phyloP scores from a whole-genome alignment of 169 alveolate genomes.

The Theileria annulata region DNA sequence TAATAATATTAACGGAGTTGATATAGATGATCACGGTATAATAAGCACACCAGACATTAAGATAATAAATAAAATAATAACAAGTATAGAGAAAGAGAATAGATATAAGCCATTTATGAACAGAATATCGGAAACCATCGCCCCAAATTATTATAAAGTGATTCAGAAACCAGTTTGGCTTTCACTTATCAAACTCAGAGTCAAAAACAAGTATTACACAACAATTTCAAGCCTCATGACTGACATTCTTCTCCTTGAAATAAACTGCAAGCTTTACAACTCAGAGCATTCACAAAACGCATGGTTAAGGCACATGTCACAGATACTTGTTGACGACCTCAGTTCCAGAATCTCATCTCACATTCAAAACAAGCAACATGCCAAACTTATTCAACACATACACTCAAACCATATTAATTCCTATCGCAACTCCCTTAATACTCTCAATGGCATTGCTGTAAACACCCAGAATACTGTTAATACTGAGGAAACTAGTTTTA shows the following conservation, averaged over 20 bases:
- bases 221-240: constrained; percentile 71
- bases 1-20: too few relatives aligned
- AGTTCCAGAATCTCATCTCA: constrained; percentile 43
- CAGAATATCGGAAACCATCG: constrained; percentile 80
- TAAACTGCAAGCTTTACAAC: constrained; percentile 79
- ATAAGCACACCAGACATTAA: constrained; percentile 27
- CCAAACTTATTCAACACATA: neutral
- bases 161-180: constrained; percentile 84
- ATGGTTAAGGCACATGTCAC: constrained; percentile 72
- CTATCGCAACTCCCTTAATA: neutral
- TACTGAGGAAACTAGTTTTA: neutral
- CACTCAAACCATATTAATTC: neutral
- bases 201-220: constrained; percentile 74
- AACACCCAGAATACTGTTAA: too few relatives aligned
- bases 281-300: constrained; percentile 77
- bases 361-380: constrained; percentile 32
- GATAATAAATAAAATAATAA: constrained; percentile 45
- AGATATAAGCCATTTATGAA: constrained; percentile 74
- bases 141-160: constrained; percentile 80
- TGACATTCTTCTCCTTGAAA: constrained; percentile 76
- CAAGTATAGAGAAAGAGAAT: constrained; percentile 59
- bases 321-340: constrained; percentile 65
- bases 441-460: neutral
- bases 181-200: constrained; percentile 69
- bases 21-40: neutral